Conservation (phyloP, 768 basidiomycete genomes). For the Rossbeevera mucosa region DNA sequence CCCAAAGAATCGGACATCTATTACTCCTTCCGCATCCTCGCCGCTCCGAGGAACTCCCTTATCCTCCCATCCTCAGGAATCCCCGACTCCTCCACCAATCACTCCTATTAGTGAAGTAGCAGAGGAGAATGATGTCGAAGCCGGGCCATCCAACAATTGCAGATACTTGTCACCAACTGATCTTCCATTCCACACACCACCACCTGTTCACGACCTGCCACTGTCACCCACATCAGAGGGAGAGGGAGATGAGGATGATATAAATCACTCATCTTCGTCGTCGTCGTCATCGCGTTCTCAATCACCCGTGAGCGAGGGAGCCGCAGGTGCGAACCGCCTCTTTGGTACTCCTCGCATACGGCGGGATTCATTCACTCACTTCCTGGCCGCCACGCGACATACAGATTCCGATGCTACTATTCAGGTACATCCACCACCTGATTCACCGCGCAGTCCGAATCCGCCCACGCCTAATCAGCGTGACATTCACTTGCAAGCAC, state of each 20-base stretch:
- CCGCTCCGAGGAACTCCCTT: constrained; percentile 56
- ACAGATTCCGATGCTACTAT: constrained; percentile 65
- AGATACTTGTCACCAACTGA: constrained; percentile 63
- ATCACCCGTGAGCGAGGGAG: constrained; percentile 48
- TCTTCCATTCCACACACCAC: constrained; percentile 53
- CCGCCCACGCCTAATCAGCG: constrained; percentile 81
- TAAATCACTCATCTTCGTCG: constrained; percentile 22
- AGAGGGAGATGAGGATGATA: constrained; percentile 22
- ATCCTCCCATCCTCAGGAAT: constrained; percentile 40
- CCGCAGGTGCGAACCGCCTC: constrained; percentile 79
- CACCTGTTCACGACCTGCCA: constrained; percentile 47
- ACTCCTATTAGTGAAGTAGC: constrained; percentile 71
- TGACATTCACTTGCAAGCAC: constrained; percentile 77
- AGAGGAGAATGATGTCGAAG: constrained; percentile 44
- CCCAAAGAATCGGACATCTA: constrained; percentile 36
- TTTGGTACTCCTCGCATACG: constrained; percentile 71
- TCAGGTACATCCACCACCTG: constrained; percentile 72
- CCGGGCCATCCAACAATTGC: constrained; percentile 47
- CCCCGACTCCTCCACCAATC: constrained; percentile 60
- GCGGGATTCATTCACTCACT: constrained; percentile 62
- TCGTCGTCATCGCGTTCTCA: constrained; percentile 48
- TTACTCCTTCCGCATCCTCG: constrained; percentile 51
- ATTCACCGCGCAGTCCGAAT: constrained; percentile 74
- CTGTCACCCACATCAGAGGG: constrained; percentile 30
- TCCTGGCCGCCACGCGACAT: constrained; percentile 52